Base-by-base conservation (phyloP, 805 yeast genomes). In the Yueomyces sinensis region DNA sequence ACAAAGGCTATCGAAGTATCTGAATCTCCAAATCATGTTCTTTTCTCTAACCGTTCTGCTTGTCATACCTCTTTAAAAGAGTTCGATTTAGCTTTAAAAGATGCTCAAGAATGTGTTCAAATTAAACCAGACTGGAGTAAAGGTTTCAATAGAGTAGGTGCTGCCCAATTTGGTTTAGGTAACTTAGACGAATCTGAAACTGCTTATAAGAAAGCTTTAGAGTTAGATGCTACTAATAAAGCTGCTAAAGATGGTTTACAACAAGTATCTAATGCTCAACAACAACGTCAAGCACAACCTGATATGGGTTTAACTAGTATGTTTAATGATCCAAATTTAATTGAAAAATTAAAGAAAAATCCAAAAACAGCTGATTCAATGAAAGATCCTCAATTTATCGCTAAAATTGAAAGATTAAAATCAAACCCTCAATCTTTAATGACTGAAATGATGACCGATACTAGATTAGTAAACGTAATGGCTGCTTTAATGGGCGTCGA, bases 21-120 rank as follows among this genome's bases (percentile, higher is more conserved):
- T 0, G 66, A 76, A 31, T 43, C 68, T 5, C 94, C 96, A 42
- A 91, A 89, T 59, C 96, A 89, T 55, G 96, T 91, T 14, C 67
- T 91, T 36, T 87, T 66, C 57, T 86, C 96, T 33, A 91, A 91
- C 65, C 76, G 98, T 58, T 87, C 97, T 9, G 98, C 94, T 13
- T 72, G 84, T 37, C 78, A 78, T 50, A 80, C 96, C 4, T 82
- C 95, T 5, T 60, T 76, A 62, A 74, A 75, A 50, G 63, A 86
- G 48, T 91, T 76, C 50, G 57, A 56, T 17, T 63, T 76, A 39
- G 98, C 97, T 3, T 65, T 84, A 40, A 63, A 66, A 31, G 98
- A 91, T 58, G 98, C 97, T 14, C 61, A 82, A 39, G 73, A 80
- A 51, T 81, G 95, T 61, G 76, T 81, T 35, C 69, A 72, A 49